phyloP scores from a whole-genome alignment of 306 rosid species.

The Quercus ilex region DNA sequence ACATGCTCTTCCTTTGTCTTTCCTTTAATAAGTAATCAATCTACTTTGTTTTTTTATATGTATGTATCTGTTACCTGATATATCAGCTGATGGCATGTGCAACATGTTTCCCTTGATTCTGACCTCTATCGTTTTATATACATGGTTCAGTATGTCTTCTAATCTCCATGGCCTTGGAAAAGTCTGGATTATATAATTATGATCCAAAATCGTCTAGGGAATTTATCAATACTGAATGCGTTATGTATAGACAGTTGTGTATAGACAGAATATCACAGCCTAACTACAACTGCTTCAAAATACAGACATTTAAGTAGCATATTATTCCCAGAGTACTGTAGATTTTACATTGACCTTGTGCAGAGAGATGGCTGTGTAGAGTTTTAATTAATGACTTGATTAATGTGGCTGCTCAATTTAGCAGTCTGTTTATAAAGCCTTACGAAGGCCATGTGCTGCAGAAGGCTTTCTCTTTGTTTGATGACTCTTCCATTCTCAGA shows the following conservation, averaged over 20 bases:
- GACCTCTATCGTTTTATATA: background rate
- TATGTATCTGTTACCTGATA: background rate
- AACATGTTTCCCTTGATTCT: background rate
- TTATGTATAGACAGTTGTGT: background rate
- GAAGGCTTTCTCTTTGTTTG: background rate
- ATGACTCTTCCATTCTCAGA: background rate
- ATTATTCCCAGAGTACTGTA: background rate
- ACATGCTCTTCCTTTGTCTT: background rate
- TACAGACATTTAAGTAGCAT: background rate
- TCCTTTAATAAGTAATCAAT: background rate
- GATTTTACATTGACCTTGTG: background rate
- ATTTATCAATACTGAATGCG: background rate
- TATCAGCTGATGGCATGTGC: background rate
- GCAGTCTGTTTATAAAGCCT: no score
- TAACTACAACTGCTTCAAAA: background rate
- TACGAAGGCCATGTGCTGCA: background rate
- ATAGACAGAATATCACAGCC: background rate
- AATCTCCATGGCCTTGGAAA: background rate
- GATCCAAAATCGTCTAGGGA: background rate
- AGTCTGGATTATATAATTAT: background rate
- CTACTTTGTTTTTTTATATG: background rate
- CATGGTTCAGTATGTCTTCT: background rate
- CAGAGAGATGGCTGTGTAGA: background rate
- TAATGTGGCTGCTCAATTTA: background rate
- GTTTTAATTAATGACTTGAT: background rate